Base-by-base conservation (phyloP, 352 stramenopile species). In the Globisporangium carolinianum region DNA sequence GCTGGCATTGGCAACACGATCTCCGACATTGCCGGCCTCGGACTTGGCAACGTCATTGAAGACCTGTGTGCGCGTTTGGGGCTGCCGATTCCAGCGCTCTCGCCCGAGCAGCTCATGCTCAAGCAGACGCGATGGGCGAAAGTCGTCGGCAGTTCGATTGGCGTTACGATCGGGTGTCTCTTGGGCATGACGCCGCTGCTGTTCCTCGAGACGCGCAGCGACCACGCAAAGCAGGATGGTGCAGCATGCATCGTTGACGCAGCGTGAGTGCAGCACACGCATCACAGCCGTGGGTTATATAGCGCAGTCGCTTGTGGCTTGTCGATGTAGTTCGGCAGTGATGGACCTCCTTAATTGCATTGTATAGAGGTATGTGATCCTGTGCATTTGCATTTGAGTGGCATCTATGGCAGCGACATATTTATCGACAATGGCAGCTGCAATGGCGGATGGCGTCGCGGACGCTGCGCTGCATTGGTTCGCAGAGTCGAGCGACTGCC, bases 1-100 rank as follows among this genome's bases (percentile, higher is more conserved):
- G 86, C 86, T 4, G 87, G 76, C 35, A 79, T 96, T 42, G 87
- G 86, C 60, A 96, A 96, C 62, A 90, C 86, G 38, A 83, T 96
- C 67, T 83, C 76, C 11, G 77, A 90, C 63, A 76, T 87, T 36
- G 73, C 76, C 2, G 75, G 76, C 6, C 61, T 90, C 42, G 76
- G 81, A 32, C 67, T 94, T 1, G 82, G 86, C 55, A 89, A 89
- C 24, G 76, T 93, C n/a, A 68, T 96, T 41, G 87, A 96, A 58
- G 72, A 87, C 58, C 78, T 83, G 56, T 89, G 81, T 45, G 73
- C 81, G 32, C 64, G 69, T 11, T 53, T 95, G 17, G 83, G 82
- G 1, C 56, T 95, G 2, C 77, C 79, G 6, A 73, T 73, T 51
- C 72, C 83, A 6, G 57, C 63, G n/a, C 66, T 96, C 41, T 83